Evolutionary conservation across 176 grass and related monocot species (phyloP).

Genomic region (Ananas comosus): DNA sequence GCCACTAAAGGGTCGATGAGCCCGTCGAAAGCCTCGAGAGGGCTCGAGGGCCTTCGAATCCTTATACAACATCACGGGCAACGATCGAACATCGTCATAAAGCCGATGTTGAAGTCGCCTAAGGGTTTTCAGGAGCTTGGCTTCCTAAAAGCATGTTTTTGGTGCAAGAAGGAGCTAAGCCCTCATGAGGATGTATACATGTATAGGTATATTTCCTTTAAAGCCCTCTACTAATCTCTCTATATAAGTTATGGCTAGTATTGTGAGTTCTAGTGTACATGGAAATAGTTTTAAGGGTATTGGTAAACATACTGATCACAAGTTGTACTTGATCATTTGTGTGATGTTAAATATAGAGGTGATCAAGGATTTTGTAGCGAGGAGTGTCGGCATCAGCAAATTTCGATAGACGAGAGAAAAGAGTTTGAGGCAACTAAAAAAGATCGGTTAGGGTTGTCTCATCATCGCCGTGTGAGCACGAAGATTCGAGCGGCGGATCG

Average conservation of each 20-base stretch:
- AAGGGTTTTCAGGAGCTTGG: background rate
- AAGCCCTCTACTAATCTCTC: background rate
- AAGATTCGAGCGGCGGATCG: slow-evolving; percentile 9
- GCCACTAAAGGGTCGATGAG: slow-evolving; percentile 5
- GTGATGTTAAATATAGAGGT: slow-evolving; percentile 26
- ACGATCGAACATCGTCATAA: slow-evolving; percentile 13
- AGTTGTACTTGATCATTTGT: background rate
- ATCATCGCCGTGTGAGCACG: slow-evolving; percentile 17
- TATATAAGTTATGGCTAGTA: background rate
- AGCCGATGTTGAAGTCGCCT: slow-evolving; percentile 31
- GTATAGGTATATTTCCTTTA: slow-evolving; percentile 25
- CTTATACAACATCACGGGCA: slow-evolving; percentile 31
- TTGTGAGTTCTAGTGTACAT: background rate
- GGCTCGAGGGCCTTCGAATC: slow-evolving; percentile 47
- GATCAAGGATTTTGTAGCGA: slow-evolving; percentile 72
- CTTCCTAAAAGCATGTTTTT: slow-evolving; percentile 40
- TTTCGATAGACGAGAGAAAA: slow-evolving; percentile 36
- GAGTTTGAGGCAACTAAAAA: slow-evolving; percentile 23
- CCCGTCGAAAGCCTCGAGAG: background rate
- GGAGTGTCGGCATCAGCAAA: slow-evolving; percentile 42
- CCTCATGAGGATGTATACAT: slow-evolving; percentile 48
- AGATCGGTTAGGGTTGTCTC: slow-evolving; percentile 20
- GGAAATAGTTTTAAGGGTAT: background rate
- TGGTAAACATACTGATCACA: background rate
- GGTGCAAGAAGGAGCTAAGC: slow-evolving; percentile 53